Conservation (phyloP, 2,329 filamentous ascomycete species). For the Aspergillus unguis region DNA sequence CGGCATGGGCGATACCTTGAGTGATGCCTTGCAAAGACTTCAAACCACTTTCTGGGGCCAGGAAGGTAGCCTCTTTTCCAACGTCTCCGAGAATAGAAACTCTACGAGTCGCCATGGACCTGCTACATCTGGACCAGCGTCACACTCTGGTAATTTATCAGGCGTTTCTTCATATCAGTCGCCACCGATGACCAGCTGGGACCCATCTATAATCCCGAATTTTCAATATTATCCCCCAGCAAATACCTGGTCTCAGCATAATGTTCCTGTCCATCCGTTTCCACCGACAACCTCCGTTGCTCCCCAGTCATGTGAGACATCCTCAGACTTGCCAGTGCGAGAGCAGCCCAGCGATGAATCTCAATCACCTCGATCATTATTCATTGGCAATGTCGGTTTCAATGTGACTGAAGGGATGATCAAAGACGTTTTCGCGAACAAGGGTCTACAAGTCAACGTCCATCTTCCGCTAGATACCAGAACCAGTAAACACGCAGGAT, state of each 20-base stretch:
- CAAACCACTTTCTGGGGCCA: slow-evolving; percentile 17
- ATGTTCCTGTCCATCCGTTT: background rate
- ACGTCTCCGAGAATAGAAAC: background rate
- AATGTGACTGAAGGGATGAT: slow-evolving; percentile 37
- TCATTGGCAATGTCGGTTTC: slow-evolving; percentile 41
- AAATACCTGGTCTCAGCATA: background rate
- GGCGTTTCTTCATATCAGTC: background rate
- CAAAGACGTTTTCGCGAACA: slow-evolving; percentile 35
- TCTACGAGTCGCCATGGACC: background rate
- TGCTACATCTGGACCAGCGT: background rate
- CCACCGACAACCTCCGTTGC: background rate
- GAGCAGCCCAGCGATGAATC: background rate
- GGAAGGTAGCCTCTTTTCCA: slow-evolving; percentile 3
- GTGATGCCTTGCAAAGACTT: slow-evolving; percentile 38
- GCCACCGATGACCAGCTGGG: slow-evolving; percentile 1
- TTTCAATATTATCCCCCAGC: background rate
- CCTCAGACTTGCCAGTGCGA: background rate
- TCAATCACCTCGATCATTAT: slow-evolving; percentile 21
- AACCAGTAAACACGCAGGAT: slow-evolving; percentile 37
- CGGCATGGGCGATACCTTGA: slow-evolving; percentile 37
- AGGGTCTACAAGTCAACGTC: slow-evolving; percentile 37
- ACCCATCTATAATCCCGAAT: background rate
- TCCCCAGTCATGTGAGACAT: background rate
- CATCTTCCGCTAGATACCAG: slow-evolving; percentile 33
- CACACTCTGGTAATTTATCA: background rate